Evolutionary conservation across 768 basidiomycete species (phyloP).

Genomic region (Kwoniella dejecticola): DNA sequence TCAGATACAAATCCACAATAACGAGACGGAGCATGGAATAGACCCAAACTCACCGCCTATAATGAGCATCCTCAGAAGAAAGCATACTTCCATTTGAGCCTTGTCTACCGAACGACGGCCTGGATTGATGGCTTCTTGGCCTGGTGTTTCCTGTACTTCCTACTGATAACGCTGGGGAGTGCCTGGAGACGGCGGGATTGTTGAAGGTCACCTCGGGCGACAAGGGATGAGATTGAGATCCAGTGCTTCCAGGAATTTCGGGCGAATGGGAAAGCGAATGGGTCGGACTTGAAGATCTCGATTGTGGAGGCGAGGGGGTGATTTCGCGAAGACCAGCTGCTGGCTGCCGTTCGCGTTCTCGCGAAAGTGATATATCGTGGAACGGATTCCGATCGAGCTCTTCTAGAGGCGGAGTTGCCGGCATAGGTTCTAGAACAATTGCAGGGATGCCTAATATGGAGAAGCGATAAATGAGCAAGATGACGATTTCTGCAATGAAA

Average conservation of each 20-base stretch:
- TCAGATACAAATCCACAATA: not conserved
- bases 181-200: conserved; percentile 2
- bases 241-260: not conserved
- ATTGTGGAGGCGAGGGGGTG: conserved; percentile 10
- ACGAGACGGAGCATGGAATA: not conserved
- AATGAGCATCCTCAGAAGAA: conserved; percentile 39
- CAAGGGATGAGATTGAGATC: conserved; percentile 14
- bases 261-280: conserved; percentile 12
- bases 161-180: conserved; percentile 24
- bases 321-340: no score
- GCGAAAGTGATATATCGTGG: conserved; percentile 18
- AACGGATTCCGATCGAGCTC: conserved; percentile 29
- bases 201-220: conserved; percentile 9
- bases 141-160: conserved; percentile 7
- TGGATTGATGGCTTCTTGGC: conserved; percentile 7
- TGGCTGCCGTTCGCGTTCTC: not conserved
- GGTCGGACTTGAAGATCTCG: conserved; percentile 11
- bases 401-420: conserved; percentile 32
- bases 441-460: conserved; percentile 41
- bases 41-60: conserved; percentile 27
- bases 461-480: no score
- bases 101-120: conserved; percentile 20
- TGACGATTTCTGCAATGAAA: no score
- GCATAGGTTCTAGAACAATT: conserved; percentile 48
- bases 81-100: conserved; percentile 39